These are phyloP conservation scores for Mycena indigotica DNA, from an alignment of 768 basidiomycete genomes.

Conservation along the genomic window DNA sequence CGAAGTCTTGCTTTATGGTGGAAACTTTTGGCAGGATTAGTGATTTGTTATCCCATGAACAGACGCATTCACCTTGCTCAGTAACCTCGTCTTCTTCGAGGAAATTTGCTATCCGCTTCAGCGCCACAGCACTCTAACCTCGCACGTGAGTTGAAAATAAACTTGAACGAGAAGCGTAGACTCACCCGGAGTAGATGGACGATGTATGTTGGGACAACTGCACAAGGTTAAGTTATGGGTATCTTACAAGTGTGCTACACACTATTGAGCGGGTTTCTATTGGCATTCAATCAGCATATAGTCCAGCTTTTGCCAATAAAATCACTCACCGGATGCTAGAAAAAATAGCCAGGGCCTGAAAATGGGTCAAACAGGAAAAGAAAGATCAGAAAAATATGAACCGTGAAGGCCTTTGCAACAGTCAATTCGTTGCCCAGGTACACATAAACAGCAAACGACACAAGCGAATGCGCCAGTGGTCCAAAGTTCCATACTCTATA, in stretches of 20 bases:
- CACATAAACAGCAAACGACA: conserved; percentile 78
- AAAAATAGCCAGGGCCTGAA: conserved; percentile 76
- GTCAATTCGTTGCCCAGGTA: conserved; percentile 73
- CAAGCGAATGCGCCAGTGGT: conserved; percentile 79
- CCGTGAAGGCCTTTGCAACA: conserved; percentile 82
- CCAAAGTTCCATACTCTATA: conserved; percentile 78
- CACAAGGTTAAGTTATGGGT: neutral
- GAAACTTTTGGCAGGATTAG: conserved; percentile 45
- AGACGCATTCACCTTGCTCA: conserved; percentile 34
- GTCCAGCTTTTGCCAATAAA: neutral
- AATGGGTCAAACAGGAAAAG: neutral
- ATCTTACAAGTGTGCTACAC: no score
- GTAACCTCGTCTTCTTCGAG: conserved; percentile 72
- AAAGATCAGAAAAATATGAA: conserved; percentile 31
- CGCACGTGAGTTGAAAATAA: neutral
- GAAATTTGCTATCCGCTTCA: conserved; percentile 68
- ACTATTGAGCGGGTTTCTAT: no score
- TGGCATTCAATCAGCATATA: no score
- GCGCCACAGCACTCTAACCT: conserved; percentile 56
- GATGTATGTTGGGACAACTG: conserved; percentile 73
- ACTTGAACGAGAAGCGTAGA: conserved; percentile 16
- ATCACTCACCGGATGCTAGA: conserved; percentile 70
- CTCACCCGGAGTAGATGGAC: conserved; percentile 58
- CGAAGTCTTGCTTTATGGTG: conserved; percentile 49
- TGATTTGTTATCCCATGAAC: neutral